Percentiles rank a stretch among this genome's conserved stretches.
Conservation (phyloP, 2,329 filamentous ascomycete species). For the Ambrosiella xylebori region DNA sequence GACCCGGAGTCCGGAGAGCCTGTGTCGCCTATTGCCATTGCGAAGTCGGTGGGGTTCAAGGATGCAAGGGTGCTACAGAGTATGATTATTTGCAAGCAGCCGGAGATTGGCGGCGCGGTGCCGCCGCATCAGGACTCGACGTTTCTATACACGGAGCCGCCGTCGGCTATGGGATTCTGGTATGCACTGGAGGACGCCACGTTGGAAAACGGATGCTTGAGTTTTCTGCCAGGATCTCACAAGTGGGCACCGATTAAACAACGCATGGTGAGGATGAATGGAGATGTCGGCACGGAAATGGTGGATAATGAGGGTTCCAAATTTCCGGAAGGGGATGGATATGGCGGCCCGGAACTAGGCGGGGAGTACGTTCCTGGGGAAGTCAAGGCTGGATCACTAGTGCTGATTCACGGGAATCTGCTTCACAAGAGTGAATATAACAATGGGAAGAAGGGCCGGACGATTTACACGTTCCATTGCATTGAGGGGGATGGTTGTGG, state of each 20-base stretch:
- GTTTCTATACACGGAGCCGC: conserved; percentile 79
- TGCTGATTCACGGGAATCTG: conserved; percentile 89
- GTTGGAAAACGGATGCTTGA: conserved; percentile 70
- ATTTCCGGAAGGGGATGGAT: conserved; percentile 41
- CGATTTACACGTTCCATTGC: conserved; percentile 95
- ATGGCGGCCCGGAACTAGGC: conserved; percentile 23
- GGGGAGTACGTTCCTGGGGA: conserved; percentile 59
- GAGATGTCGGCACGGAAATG: conserved; percentile 46
- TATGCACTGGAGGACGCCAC: conserved; percentile 91
- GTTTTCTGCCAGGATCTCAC: conserved; percentile 72
- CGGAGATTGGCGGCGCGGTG: conserved; percentile 83
- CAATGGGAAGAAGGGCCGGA: conserved; percentile 64
- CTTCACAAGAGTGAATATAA: conserved; percentile 96
- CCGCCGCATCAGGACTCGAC: conserved; percentile 84
- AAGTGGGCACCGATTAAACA: conserved; percentile 50
- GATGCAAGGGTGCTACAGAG: conserved; percentile 73
- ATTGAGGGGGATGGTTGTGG: conserved; percentile 60
- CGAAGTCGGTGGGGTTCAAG: conserved; percentile 50
- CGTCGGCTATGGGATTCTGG: conserved; percentile 89
- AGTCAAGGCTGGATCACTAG: conserved; percentile 78
- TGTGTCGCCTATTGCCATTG: conserved; percentile 41
- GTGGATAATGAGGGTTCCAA: conserved; percentile 46
- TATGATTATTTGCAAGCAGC: conserved; percentile 98
- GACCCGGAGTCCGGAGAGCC: conserved; percentile 30
- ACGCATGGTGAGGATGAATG: conserved; percentile 54